Base-by-base conservation (phyloP, 2,329 filamentous ascomycete species). In the Aureobasidium sp. region DNA sequence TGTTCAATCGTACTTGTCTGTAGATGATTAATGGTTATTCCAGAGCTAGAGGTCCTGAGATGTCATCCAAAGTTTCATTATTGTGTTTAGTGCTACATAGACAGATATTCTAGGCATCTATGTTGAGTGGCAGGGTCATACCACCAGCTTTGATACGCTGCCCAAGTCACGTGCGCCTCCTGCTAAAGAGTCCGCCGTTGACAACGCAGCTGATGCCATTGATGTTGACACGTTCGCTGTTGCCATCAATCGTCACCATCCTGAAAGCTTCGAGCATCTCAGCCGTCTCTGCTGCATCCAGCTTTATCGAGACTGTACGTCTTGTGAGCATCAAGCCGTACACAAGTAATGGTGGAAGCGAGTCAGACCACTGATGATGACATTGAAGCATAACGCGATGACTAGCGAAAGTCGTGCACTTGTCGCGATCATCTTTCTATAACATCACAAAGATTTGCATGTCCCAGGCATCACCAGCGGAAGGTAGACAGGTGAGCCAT, bases 201-300 rank as follows among this genome's bases (percentile, higher is more conserved):
- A 50, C 30, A 50, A 25, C 47, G 29, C 8, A 9, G 1, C 3
- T 13, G 30, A 34, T 50, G 30, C 16, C 47, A 50, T 36, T 30
- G 3, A 14, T 25, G 14, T 2, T 1, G 5, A 9, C 27, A 8
- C 0, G n/a, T 8, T 2, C 0, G 7, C 7, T 32, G 45, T 48
- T 48, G 45, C 27, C 45, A 48, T 48, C 45, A 8, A n/a, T 5
- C 27, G 27, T 48, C 45, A 10, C 27, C 45, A 48, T 48, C 45
- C 3, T n/a, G 27, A 48, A 30, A n/a, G 25, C 45, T 48, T 48
- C 45, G 8, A 30, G 7, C 44, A 27, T 29, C 21, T 29, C 25
- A 48, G 45, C 29, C 45, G 45, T n/a, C 29, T 30, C 27, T 48
- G 27, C 45, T 30, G 7, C 45, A 48, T 37, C 27, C 45, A 48